These are phyloP conservation scores for Basipetospora chlamydospora DNA, from an alignment of 2,329 filamentous ascomycete genomes.

Conservation along the genomic window DNA sequence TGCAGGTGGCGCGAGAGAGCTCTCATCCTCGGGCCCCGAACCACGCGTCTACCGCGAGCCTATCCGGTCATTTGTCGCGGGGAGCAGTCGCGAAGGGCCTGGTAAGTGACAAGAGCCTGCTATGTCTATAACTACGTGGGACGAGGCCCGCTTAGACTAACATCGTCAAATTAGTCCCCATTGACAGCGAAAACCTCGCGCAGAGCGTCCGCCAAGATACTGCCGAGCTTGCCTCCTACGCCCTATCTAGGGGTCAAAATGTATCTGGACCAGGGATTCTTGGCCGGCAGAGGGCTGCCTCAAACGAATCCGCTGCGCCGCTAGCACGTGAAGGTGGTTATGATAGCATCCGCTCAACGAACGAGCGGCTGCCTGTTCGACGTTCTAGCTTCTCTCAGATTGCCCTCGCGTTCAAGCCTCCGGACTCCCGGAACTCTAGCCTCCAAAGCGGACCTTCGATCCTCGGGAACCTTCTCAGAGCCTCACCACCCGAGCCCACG, in stretches of 20 bases:
- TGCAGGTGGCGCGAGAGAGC: slow-evolving; percentile 11
- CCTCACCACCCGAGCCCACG: slow-evolving; percentile 28
- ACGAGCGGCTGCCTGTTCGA: background rate
- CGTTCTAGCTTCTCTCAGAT: slow-evolving; percentile 6
- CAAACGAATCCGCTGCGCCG: too few relatives aligned
- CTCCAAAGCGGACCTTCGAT: slow-evolving; percentile 25
- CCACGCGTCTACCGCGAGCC: slow-evolving; percentile 41
- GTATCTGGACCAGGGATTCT: too few relatives aligned
- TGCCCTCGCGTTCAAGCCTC: background rate
- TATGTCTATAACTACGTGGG: background rate
- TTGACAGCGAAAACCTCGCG: slow-evolving; percentile 61
- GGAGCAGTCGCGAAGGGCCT: slow-evolving; percentile 43
- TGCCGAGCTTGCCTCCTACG: slow-evolving; percentile 71
- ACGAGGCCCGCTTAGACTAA: background rate
- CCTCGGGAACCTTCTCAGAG: slow-evolving; percentile 33
- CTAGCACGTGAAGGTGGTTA: too few relatives aligned
- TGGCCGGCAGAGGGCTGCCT: too few relatives aligned
- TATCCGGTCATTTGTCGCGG: slow-evolving; percentile 57
- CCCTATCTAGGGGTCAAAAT: too few relatives aligned
- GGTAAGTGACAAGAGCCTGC: slow-evolving; percentile 26
- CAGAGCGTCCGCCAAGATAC: slow-evolving; percentile 74
- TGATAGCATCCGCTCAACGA: too few relatives aligned
- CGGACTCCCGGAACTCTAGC: slow-evolving; percentile 6
- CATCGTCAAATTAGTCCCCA: slow-evolving; percentile 22
- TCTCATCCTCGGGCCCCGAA: slow-evolving; percentile 22